phyloP scores from a whole-genome alignment of 345 rosid genomes.

The Corymbia maculata region DNA sequence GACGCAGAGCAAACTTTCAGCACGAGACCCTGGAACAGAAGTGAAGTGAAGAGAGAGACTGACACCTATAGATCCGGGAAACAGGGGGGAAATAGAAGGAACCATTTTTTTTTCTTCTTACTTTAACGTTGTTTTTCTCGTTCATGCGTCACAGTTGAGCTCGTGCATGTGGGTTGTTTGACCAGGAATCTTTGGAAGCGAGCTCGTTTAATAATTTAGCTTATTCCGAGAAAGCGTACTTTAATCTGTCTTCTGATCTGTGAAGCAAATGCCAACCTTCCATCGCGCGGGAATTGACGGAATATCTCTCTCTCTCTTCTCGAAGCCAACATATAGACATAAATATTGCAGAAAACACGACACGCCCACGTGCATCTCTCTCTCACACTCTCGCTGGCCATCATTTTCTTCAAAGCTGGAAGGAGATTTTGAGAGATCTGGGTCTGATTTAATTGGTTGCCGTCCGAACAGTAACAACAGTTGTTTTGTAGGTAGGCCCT shows the following conservation, averaged over 20 bases:
- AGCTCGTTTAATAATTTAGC: background rate
- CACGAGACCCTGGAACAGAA: slow-evolving; percentile 1
- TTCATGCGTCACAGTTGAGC: background rate
- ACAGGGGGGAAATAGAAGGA: slow-evolving; percentile 4
- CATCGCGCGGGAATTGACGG: slow-evolving; percentile 4
- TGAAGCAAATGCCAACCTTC: background rate
- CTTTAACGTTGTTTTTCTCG: background rate
- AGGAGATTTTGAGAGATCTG: background rate
- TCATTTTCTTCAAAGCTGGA: background rate
- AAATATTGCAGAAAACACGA: background rate
- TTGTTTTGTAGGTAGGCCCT: background rate
- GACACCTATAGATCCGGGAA: slow-evolving; percentile 20
- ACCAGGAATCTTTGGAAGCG: slow-evolving; percentile 3
- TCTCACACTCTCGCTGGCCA: background rate
- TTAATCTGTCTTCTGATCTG: background rate
- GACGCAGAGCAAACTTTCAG: background rate
- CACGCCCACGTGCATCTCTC: background rate
- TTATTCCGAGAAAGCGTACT: background rate
- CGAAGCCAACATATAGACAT: background rate
- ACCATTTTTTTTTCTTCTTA: background rate
- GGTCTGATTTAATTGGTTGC: background rate
- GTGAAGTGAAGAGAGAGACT: background rate
- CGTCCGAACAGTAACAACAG: background rate
- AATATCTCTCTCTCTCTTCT: background rate
- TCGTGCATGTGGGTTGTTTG: background rate